These are phyloP conservation scores for Kodamaea ohmeri DNA, from an alignment of 1,139 yeast species.

Conservation along the genomic window DNA sequence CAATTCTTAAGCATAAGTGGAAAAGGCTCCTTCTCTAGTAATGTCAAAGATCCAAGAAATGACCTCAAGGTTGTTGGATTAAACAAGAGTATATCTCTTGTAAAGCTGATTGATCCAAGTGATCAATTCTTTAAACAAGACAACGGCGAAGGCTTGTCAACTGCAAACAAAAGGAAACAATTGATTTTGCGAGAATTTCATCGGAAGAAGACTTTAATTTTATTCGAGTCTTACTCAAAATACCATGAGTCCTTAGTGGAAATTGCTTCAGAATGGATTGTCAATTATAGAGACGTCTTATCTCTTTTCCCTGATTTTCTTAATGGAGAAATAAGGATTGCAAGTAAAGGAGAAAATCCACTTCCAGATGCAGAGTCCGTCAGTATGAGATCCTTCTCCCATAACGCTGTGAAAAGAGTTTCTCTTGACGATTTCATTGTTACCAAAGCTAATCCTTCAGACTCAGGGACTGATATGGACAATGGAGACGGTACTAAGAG, in stretches of 20 bases:
- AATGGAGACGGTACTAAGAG: constrained; percentile 7
- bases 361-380: constrained; percentile 13
- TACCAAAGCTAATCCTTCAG: constrained; percentile 20
- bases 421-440: constrained; percentile 28
- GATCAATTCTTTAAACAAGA: constrained; percentile 22
- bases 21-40: constrained; percentile 19
- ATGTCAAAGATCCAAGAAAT: constrained; percentile 25
- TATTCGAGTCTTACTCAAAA: constrained; percentile 36
- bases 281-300: constrained; percentile 35
- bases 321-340: constrained; percentile 24
- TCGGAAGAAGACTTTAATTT: constrained; percentile 29
- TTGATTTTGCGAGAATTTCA: constrained; percentile 33
- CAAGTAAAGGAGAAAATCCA: constrained; percentile 12
- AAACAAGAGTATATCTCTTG: constrained; percentile 35
- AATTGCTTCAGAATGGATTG: constrained; percentile 44
- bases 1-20: constrained; percentile 33
- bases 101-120: constrained; percentile 24
- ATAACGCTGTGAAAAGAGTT: constrained; percentile 17
- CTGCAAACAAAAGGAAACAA: constrained; percentile 28
- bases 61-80: constrained; percentile 36
- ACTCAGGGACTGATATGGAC: constrained; percentile 30
- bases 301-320: constrained; percentile 41
- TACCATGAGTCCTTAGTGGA: constrained; percentile 44
- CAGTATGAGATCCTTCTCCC: constrained; percentile 17
- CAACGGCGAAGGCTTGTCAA: constrained; percentile 6